A percentile compares a stretch with the other conserved stretches of the same genome.
Evolutionary conservation across 305 asterid species (phyloP).

Genomic region (Fraxinus xanthoxyloides): DNA sequence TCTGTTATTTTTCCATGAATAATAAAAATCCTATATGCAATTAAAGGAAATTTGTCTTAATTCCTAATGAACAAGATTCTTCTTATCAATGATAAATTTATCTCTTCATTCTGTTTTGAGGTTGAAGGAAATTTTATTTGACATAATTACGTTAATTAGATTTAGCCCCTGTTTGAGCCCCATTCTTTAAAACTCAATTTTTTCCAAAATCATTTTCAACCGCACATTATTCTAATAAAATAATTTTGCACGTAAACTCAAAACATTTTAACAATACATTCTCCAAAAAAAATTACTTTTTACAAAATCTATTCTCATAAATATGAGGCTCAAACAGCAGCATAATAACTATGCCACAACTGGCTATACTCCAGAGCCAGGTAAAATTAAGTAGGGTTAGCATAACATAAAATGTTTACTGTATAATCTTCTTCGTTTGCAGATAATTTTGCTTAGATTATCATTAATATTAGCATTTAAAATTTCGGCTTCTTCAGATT

Average conservation of each 20-base stretch:
- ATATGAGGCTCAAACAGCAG: neutral
- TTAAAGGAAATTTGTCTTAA: neutral
- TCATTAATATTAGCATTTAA: neutral
- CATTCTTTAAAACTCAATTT: neutral
- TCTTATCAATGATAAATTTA: neutral
- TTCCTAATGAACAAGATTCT: neutral
- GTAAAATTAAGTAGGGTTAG: conserved; percentile 1
- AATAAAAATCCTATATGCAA: neutral
- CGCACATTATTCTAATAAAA: neutral
- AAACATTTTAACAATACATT: neutral
- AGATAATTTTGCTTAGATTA: neutral
- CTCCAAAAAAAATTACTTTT: neutral
- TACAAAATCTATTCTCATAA: neutral
- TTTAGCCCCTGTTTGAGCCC: neutral
- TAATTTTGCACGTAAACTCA: neutral
- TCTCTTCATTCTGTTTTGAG: neutral
- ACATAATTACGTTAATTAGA: neutral
- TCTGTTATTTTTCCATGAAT: neutral
- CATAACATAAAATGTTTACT: neutral
- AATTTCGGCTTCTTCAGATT: neutral
- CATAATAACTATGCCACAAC: neutral
- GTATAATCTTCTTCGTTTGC: neutral
- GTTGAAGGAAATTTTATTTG: neutral
- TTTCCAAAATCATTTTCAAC: neutral
- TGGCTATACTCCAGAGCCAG: neutral